phyloP scores from a whole-genome alignment of 306 rosid genomes.

The Pterocarpus macrocarpus region DNA sequence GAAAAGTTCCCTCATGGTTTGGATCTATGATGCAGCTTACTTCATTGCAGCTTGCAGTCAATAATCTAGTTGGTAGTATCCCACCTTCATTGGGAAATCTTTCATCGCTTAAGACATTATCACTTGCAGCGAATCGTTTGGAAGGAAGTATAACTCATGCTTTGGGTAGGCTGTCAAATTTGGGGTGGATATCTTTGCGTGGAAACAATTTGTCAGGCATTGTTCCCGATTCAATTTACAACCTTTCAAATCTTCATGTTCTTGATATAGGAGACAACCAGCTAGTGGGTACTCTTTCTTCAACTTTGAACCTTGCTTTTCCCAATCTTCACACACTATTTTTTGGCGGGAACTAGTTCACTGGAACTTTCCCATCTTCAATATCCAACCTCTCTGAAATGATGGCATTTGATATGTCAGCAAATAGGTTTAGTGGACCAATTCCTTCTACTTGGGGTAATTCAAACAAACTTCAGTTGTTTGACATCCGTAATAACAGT shows the following conservation, averaged over 20 bases:
- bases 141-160: background rate
- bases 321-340: background rate
- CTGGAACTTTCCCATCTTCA: background rate
- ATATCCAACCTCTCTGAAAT: background rate
- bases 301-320: background rate
- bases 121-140: background rate
- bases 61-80: background rate
- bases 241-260: background rate
- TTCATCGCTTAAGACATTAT: background rate
- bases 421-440: background rate
- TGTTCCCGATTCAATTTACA: background rate
- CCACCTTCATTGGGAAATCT: background rate
- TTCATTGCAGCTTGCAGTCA: background rate
- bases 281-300: background rate
- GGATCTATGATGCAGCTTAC: constrained; percentile 4
- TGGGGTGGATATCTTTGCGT: background rate
- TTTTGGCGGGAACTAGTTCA: background rate
- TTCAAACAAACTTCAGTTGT: background rate
- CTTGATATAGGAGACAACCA: background rate
- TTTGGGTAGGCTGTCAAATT: background rate
- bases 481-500: no score
- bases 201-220: background rate
- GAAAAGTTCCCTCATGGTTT: constrained; percentile 18
- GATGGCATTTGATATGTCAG: background rate
- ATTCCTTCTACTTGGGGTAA: background rate